Conservation (phyloP, 352 stramenopile species). For the Peronospora farinosa region DNA sequence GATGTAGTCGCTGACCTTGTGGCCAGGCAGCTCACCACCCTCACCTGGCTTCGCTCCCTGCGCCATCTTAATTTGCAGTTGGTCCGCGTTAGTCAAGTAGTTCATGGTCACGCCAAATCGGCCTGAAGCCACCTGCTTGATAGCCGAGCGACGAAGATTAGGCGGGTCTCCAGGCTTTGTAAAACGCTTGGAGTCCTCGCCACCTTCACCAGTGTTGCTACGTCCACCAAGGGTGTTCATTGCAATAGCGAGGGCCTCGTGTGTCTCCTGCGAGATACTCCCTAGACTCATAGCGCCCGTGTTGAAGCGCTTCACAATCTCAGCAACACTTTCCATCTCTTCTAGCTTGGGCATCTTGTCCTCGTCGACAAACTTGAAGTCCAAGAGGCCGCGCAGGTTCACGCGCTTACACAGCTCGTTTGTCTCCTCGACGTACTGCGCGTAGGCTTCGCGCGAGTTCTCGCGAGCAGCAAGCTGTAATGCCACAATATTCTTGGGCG, state of each 20-base stretch:
- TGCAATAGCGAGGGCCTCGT: constrained; percentile 92
- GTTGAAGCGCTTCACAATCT: constrained; percentile 96
- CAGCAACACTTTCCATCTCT: constrained; percentile 88
- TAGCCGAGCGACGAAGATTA: constrained; percentile 81
- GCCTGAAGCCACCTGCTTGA: constrained; percentile 94
- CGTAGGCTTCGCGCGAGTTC: constrained; percentile 91
- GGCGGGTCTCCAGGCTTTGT: constrained; percentile 32
- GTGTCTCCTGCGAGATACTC: constrained; percentile 93
- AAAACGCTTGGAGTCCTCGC: constrained; percentile 87
- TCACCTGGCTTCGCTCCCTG: constrained; percentile 96
- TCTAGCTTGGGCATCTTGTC: constrained; percentile 84
- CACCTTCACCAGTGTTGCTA: constrained; percentile 95
- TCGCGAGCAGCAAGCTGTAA: constrained; percentile 89
- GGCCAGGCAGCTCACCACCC: constrained; percentile 93
- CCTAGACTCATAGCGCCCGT: constrained; percentile 94
- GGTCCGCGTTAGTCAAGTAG: constrained; percentile 95
- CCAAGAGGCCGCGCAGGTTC: constrained; percentile 90
- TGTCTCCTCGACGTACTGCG: constrained; percentile 88
- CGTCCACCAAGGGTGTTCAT: constrained; percentile 93
- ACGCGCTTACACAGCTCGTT: constrained; percentile 86
- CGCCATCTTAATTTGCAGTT: constrained; percentile 98
- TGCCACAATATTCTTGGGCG: constrained; percentile 90
- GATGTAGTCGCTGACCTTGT: constrained; percentile 96
- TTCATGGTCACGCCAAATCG: constrained; percentile 95
- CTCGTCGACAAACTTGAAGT: constrained; percentile 91